phyloP scores from a whole-genome alignment of 169 alveolate genomes.

The Eimeria nieschulzi region DNA sequence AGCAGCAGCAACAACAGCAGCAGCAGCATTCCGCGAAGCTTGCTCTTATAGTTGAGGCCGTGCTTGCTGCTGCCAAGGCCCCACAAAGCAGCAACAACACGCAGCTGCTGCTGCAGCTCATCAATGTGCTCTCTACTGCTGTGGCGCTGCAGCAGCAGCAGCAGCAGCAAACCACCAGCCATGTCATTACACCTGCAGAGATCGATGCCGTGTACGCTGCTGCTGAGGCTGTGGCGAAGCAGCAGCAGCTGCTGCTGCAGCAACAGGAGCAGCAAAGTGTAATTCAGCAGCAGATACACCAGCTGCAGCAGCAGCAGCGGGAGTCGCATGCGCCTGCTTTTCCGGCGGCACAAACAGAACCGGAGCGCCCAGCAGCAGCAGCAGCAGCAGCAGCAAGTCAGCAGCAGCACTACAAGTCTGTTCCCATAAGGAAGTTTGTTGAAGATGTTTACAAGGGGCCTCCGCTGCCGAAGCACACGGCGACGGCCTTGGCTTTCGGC shows the following conservation, averaged over 20 bases:
- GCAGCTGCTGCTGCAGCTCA: conserved; percentile 46
- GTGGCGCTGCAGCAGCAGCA: conserved; percentile 56
- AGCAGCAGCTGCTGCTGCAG: conserved; percentile 20
- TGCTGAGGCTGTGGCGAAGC: conserved; percentile 27
- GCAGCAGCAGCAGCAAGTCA: background rate
- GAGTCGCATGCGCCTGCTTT: background rate
- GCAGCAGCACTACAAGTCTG: conserved; percentile 53
- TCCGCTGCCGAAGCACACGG: conserved; percentile 59
- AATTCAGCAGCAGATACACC: background rate
- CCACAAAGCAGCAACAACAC: conserved; percentile 39
- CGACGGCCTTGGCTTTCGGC: conserved; percentile 58
- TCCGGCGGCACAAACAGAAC: conserved; percentile 12
- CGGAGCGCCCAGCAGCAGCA: conserved; percentile 9
- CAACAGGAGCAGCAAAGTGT: background rate
- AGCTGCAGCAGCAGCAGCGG: background rate
- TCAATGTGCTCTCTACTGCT: conserved; percentile 36
- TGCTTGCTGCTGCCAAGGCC: conserved; percentile 48
- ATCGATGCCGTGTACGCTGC: conserved; percentile 26
- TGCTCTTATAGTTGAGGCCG: conserved; percentile 14
- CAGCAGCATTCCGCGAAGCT: background rate
- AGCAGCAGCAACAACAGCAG: conserved; percentile 61
- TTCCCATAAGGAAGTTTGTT: conserved; percentile 38
- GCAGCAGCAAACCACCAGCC: background rate
- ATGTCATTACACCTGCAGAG: conserved; percentile 5
- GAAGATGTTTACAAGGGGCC: conserved; percentile 63